Evolutionary conservation across 345 rosid species (phyloP), one percentile per base, ranked within the genome.

Genomic region (Microthlaspi erraticum): DNA sequence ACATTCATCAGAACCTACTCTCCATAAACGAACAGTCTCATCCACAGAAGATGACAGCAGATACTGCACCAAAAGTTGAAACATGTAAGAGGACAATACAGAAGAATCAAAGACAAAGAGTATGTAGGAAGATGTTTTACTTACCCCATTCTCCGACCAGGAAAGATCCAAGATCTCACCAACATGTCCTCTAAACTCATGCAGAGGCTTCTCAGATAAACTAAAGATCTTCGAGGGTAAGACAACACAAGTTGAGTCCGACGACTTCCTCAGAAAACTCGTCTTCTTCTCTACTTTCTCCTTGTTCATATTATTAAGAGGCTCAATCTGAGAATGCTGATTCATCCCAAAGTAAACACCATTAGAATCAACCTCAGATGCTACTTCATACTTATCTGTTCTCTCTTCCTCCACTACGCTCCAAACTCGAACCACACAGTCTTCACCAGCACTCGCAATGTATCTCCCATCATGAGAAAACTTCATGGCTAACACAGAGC

Each of bases 381-480:
- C 66, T 49, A 84, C 72, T 39, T 77, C 77, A 19, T 78, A 54
- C 8, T 60, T 70, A 0, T 81, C 80, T 10, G 71, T 55, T 43
- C 81, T 83, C 45, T 81, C 82, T 64, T 85, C 87, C 67, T 85
- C 92, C 13, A 53, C 67, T 58, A 86, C 79, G 44, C 79, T 81
- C 97, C 97, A 90, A 43, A 90, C 87, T 31, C 90, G 80, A 20
- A 90, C 86, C 43, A 81, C 78, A 17, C 86, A 70, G 72, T 88
- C 94, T 75, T 86, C 92, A 12, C 97, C 97, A 8, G 88, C 90
- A 38, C 78, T 88, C 2, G 97, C 97, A 68, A 90, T 67, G 70
- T 84, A 86, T 49, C 64, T 81, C 10, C 97, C 92, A 70, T 86
- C 90, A 20, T 37, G 82, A 71, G 92, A 88, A 41, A 90, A 86